These are phyloP conservation scores for Nannizzia gypsea DNA, from an alignment of 2,329 filamentous ascomycete genomes.

Conservation along the genomic window DNA sequence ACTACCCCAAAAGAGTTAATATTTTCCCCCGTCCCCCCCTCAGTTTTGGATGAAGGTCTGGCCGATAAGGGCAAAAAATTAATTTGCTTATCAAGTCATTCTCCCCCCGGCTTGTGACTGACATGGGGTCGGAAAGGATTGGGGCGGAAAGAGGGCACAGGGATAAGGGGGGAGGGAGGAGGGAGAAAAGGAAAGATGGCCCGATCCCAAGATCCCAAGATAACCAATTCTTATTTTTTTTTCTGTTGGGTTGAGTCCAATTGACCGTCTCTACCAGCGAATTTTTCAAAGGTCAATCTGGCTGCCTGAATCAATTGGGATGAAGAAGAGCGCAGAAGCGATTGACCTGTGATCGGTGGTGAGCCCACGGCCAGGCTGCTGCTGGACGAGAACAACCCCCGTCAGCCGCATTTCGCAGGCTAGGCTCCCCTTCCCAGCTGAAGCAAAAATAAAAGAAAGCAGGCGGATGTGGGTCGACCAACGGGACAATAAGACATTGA, in stretches of 20 bases:
- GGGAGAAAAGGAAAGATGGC: neutral
- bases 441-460: neutral
- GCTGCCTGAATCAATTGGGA: neutral
- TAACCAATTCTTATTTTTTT: neutral
- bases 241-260: no score
- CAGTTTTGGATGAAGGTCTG: neutral
- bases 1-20: no score
- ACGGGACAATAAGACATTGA: constrained; percentile 1
- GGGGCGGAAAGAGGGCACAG: neutral
- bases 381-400: neutral
- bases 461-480: neutral
- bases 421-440: neutral
- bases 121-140: neutral
- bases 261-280: no score
- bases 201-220: neutral
- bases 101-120: neutral
- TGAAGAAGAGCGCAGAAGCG: no score
- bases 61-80: neutral
- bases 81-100: constrained; percentile 1
- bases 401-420: neutral
- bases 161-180: neutral
- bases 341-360: neutral
- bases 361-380: neutral
- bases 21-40: neutral
- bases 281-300: neutral